A percentile compares a stretch with the other conserved stretches of the same genome.
These are phyloP conservation scores for Fusarium verrucosum DNA, from an alignment of 2,329 filamentous ascomycete species.

Conservation along the genomic window DNA sequence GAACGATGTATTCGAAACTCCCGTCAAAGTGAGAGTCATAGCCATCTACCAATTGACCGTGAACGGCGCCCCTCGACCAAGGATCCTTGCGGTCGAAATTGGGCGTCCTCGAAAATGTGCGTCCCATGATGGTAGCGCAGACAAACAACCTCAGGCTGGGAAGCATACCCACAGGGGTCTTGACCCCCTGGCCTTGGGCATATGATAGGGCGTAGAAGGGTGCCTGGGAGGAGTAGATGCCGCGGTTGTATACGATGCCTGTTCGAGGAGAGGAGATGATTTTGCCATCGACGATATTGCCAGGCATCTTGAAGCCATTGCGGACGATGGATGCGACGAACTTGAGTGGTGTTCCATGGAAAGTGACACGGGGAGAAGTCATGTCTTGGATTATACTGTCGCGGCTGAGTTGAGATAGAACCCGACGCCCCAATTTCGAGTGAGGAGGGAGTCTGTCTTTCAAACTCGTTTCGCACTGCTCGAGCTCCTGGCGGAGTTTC, in stretches of 20 bases:
- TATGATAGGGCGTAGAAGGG: constrained; percentile 52
- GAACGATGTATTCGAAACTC: constrained; percentile 55
- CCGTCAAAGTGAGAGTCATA: constrained; percentile 53
- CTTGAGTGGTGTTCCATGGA: constrained; percentile 52
- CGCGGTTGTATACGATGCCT: constrained; percentile 53
- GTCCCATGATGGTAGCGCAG: constrained; percentile 58
- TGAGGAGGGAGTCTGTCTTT: constrained; percentile 22
- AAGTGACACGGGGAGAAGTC: constrained; percentile 50
- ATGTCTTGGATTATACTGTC: constrained; percentile 52
- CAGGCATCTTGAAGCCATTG: constrained; percentile 54
- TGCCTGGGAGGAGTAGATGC: constrained; percentile 57
- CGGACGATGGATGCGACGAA: constrained; percentile 55
- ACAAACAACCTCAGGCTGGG: constrained; percentile 55
- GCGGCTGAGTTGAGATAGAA: constrained; percentile 2
- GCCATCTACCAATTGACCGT: constrained; percentile 40
- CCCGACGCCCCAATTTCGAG: constrained; percentile 14
- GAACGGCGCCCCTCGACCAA: neutral
- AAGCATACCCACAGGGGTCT: constrained; percentile 45
- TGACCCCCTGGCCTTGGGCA: constrained; percentile 41
- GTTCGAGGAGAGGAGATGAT: constrained; percentile 25
- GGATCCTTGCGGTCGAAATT: neutral
- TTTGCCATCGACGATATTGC: constrained; percentile 33
- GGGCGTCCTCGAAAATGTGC: constrained; percentile 28
- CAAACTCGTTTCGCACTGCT: neutral
- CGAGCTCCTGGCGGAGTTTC: constrained; percentile 41